Base-by-base conservation (phyloP, 176 grass and related monocot genomes). In the Avena eriantha region DNA sequence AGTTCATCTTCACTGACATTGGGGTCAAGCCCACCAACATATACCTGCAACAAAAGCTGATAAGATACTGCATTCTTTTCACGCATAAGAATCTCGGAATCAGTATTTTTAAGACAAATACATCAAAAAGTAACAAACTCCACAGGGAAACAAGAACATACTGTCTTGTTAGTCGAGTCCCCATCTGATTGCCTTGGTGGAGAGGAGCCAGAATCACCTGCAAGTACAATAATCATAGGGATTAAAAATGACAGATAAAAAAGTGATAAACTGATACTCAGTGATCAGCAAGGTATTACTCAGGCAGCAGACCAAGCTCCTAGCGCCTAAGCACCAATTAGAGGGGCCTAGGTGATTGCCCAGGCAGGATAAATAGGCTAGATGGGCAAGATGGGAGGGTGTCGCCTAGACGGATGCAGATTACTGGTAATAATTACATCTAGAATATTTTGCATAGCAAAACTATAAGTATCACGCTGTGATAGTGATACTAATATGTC, bases 21-120 rank as follows among this genome's bases (percentile, higher is more conserved):
- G 24, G 93, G 84, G 47, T 98, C 93, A 49, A 98, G 93, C 64
- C 92, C 92, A 3, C 96, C 96, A 77, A 98, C 96, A 92, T 95
- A 98, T 77, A 98, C 86, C 96, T 98, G 67, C 55, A 93, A 47
- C 53, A 78, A 82, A 81, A 79, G 81, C 16, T 51, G 67, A 79
- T 39, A 24, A 70, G 31, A 77, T 77, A 33, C 6, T 69, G 17
- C 47, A 4, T 51, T 67, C 47, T 68, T 58, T 5, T 26, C 31
- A 55, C 33, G 2, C 14, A 8, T 66, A 63, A 90, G 59, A 21
- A 78, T 9, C 29, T 53, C 26, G 1, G 24, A 19, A 55, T 11
- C 1, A 8, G 19, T 77, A 12, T 46, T 29, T 76, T 35, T 55
- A 21, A 49, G 26, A 77, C 2, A 55, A n/a, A 77, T 7, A 35